Evolutionary conservation across 257 asterid species (phyloP).

Genomic region (Pogostemon cablin): DNA sequence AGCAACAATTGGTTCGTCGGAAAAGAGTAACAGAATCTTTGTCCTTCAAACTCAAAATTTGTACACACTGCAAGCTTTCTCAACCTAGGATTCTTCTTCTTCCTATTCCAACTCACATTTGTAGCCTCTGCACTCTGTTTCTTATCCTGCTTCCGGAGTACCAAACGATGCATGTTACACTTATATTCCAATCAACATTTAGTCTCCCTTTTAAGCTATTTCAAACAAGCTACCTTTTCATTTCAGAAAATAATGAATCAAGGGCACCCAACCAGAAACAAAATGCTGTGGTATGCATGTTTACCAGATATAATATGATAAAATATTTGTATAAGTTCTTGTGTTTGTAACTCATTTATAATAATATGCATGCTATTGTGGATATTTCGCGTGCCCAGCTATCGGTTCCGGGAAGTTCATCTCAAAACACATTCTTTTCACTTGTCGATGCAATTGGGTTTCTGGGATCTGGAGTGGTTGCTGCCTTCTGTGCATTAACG

Average conservation of each 20-base stretch:
- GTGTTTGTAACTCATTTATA: slow-evolving; percentile 25
- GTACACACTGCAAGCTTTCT: not conserved
- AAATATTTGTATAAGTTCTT: slow-evolving; percentile 25
- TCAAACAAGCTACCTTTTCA: slow-evolving; percentile 2
- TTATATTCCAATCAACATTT: not conserved
- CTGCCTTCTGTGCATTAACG: slow-evolving; percentile 61
- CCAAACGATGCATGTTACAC: not conserved
- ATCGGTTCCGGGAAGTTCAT: slow-evolving; percentile 44
- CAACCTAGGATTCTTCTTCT: slow-evolving; percentile 6
- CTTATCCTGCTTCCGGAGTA: slow-evolving; percentile 8
- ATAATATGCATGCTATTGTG: slow-evolving; percentile 32
- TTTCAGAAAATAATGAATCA: slow-evolving; percentile 54
- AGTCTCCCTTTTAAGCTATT: slow-evolving; percentile 26
- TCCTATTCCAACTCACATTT: not conserved
- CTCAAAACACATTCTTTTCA: slow-evolving; percentile 48
- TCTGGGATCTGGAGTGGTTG: slow-evolving; percentile 65
- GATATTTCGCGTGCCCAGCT: slow-evolving; percentile 48
- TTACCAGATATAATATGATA: slow-evolving; percentile 31
- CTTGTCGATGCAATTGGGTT: slow-evolving; percentile 66
- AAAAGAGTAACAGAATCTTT: not conserved
- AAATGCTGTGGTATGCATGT: slow-evolving; percentile 57
- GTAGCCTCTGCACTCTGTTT: slow-evolving; percentile 4
- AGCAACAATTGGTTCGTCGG: slow-evolving; percentile 62
- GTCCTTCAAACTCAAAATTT: slow-evolving; percentile 1
- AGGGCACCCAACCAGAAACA: slow-evolving; percentile 43